These are phyloP conservation scores for Niveomyces coronatus DNA, from an alignment of 2,329 filamentous ascomycete genomes.

Conservation along the genomic window DNA sequence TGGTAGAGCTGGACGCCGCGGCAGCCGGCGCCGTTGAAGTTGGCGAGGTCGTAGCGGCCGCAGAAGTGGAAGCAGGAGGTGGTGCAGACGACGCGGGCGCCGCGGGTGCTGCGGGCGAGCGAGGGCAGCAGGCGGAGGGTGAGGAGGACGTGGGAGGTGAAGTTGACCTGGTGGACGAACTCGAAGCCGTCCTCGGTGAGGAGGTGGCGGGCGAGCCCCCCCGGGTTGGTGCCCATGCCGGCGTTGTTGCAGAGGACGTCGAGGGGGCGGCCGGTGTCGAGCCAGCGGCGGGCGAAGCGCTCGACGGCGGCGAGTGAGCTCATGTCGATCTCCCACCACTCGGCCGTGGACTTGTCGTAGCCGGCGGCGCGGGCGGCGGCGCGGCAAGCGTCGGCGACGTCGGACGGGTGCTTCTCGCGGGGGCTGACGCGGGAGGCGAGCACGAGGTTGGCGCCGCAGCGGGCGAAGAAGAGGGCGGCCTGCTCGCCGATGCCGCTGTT, in stretches of 20 bases:
- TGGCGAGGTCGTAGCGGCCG: slow-evolving; percentile 17
- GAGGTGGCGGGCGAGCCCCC: slow-evolving; percentile 6
- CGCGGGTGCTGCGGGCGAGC: slow-evolving; percentile 14
- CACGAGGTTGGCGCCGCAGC: slow-evolving; percentile 18
- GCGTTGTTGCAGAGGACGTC: slow-evolving; percentile 23
- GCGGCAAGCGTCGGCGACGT: slow-evolving; percentile 16
- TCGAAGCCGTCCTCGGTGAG: slow-evolving; percentile 21
- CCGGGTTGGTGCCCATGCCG: slow-evolving; percentile 14
- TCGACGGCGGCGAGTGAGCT: slow-evolving; percentile 17
- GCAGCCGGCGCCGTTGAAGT: slow-evolving; percentile 16
- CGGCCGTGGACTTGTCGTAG: slow-evolving; percentile 12
- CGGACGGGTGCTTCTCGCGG: slow-evolving; percentile 15
- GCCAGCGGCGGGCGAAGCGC: slow-evolving; percentile 17
- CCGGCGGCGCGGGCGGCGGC: slow-evolving; percentile 7
- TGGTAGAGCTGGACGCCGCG: slow-evolving; percentile 14
- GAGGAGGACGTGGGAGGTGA: slow-evolving; percentile 21
- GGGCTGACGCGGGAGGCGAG: slow-evolving; percentile 18
- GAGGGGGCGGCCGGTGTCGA: slow-evolving; percentile 15
- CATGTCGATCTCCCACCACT: slow-evolving; percentile 20
- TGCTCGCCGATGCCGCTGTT: slow-evolving; percentile 19
- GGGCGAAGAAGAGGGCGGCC: slow-evolving; percentile 16
- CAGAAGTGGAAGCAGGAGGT: slow-evolving; percentile 20
- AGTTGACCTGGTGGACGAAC: slow-evolving; percentile 22
- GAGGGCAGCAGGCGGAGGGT: slow-evolving; percentile 19
- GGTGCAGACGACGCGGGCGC: slow-evolving; percentile 20